Percentiles rank a stretch among this genome's conserved stretches.
phyloP scores from a whole-genome alignment of 768 basidiomycete species.

The Tylopilus vinaceipallidus region DNA sequence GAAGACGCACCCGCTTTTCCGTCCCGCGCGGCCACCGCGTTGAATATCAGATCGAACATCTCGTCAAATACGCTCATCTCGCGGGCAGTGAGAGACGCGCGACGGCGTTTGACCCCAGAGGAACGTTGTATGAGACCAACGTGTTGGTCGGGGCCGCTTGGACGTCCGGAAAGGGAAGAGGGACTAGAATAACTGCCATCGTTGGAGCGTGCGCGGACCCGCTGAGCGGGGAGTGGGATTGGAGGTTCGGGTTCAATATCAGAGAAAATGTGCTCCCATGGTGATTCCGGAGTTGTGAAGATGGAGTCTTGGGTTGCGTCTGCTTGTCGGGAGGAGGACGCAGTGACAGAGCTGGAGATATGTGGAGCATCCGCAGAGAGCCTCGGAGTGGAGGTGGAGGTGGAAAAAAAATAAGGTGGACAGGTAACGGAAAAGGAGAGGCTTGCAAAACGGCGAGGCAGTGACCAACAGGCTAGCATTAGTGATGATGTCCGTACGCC shows the following conservation, averaged over 20 bases:
- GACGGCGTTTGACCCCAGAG: conserved; percentile 27
- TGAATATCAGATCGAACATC: conserved; percentile 73
- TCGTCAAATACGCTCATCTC: conserved; percentile 68
- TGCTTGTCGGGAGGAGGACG: conserved; percentile 2
- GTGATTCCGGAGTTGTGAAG: conserved; percentile 35
- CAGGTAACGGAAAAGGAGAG: background rate
- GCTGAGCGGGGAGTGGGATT: conserved; percentile 18
- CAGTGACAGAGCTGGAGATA: background rate
- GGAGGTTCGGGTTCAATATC: conserved; percentile 38
- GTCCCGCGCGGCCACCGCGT: conserved; percentile 42
- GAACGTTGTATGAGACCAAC: conserved; percentile 9
- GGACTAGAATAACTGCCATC: background rate
- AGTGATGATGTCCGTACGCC: too few species aligned
- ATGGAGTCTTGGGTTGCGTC: conserved; percentile 26
- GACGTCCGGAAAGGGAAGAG: background rate
- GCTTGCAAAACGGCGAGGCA: background rate
- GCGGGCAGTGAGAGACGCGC: conserved; percentile 64
- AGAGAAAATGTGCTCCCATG: conserved; percentile 57
- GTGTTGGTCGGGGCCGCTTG: background rate
- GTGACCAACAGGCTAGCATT: too few species aligned
- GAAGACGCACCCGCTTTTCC: conserved; percentile 1
- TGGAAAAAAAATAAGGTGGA: background rate
- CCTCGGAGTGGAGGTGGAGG: conserved; percentile 1
- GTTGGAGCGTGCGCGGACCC: conserved; percentile 10
- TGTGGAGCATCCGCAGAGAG: too few species aligned